Evolutionary conservation across 768 basidiomycete genomes (phyloP), one percentile per base, ranked within the genome.

Genomic region (Gloeophyllum trabeum): DNA sequence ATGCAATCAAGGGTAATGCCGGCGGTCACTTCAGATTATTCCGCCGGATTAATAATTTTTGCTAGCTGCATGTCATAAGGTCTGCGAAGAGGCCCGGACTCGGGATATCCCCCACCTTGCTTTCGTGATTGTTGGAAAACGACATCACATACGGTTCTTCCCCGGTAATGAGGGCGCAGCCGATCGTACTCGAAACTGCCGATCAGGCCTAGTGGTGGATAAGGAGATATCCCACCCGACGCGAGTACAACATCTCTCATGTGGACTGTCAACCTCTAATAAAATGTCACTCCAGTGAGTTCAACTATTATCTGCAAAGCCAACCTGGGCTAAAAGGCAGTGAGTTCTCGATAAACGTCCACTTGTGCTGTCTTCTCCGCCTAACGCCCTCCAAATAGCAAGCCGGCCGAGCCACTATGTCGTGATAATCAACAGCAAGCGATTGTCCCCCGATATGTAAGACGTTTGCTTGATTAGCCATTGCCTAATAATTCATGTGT

Each of bases 71-170:
- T n/a, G n/a, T n/a, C n/a, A n/a, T n/a, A n/a, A n/a, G n/a, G n/a
- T n/a, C n/a, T n/a, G n/a, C n/a, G n/a, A n/a, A n/a, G n/a, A n/a
- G n/a, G n/a, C n/a, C n/a, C n/a, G n/a, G n/a, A n/a, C n/a, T n/a
- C n/a, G n/a, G n/a, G n/a, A n/a, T n/a, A n/a, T n/a, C n/a, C 75
- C 76, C 0, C 76, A 72, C 41, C 81, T 90, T 22, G 90, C 88
- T 0, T 61, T 90, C 20, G 71, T 89, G 39, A 66, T 90, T 19
- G 87, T 90, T 4, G 86, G 83, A 10, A 91, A 90, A 54, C 70
- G 81, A 3, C 80, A 83, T 53, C 80, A 81, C 41, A 67, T 79
- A 39, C 65, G 75, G 53, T 71, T 81, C 58, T 81, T 81, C 64
- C 77, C 77, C 0, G 50, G 43, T 26, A 53, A 55, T 4, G 42